phyloP scores from a whole-genome alignment of 2,329 filamentous ascomycete genomes.

The Fusarium chlamydosporum region DNA sequence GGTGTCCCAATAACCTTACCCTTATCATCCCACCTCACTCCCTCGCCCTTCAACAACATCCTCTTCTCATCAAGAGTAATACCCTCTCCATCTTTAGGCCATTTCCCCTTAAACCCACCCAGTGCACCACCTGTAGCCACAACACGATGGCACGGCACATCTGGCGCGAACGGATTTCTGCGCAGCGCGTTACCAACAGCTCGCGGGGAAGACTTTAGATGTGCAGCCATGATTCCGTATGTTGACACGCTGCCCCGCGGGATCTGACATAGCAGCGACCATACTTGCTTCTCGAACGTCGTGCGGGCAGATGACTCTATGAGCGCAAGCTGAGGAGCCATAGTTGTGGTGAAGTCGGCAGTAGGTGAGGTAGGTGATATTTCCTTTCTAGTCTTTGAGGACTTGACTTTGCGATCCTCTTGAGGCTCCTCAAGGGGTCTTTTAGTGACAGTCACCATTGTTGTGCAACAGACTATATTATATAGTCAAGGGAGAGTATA shows the following conservation, averaged over 20 bases:
- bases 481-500: neutral
- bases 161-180: conserved; percentile 84
- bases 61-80: conserved; percentile 76
- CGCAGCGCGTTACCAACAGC: conserved; percentile 84
- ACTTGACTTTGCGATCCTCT: conserved; percentile 34
- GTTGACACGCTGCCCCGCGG: conserved; percentile 82
- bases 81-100: conserved; percentile 72
- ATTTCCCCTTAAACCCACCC: conserved; percentile 79
- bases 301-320: conserved; percentile 64
- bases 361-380: conserved; percentile 2
- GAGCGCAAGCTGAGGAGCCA: conserved; percentile 59
- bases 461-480: neutral
- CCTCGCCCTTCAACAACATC: conserved; percentile 71
- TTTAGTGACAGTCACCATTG: conserved; percentile 39
- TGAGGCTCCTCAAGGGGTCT: conserved; percentile 40
- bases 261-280: conserved; percentile 81
- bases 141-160: conserved; percentile 85
- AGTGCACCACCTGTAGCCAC: conserved; percentile 79
- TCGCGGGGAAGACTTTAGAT: conserved; percentile 78
- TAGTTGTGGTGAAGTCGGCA: conserved; percentile 38
- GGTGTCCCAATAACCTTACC: conserved; percentile 73
- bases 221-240: conserved; percentile 78
- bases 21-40: conserved; percentile 72
- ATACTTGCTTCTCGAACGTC: conserved; percentile 74
- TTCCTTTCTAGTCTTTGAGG: conserved; percentile 23